These are phyloP conservation scores for Darksidea phi DNA, from an alignment of 495 filamentous ascomycete genomes.

Conservation along the genomic window DNA sequence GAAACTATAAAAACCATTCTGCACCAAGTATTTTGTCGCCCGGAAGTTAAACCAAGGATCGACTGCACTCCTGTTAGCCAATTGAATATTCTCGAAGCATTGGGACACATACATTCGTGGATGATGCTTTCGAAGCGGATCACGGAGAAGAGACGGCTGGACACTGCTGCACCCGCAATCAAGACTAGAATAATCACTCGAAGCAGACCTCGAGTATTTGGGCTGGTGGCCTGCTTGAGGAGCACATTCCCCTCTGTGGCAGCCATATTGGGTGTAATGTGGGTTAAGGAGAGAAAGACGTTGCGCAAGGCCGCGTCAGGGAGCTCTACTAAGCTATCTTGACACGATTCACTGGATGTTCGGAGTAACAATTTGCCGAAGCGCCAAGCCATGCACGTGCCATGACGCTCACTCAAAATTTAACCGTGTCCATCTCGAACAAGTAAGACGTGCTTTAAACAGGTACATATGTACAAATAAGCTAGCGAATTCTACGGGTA, in stretches of 20 bases:
- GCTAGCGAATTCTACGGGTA: too few species aligned
- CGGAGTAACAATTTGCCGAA: not conserved
- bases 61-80: constrained; percentile 55
- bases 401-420: too few species aligned
- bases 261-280: constrained; percentile 24
- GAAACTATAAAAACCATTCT: constrained; percentile 97
- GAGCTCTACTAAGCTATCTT: constrained; percentile 5
- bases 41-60: constrained; percentile 99
- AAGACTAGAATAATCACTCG: constrained; percentile 88
- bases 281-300: constrained; percentile 15
- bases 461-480: too few species aligned
- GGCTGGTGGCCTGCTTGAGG: constrained; percentile 65
- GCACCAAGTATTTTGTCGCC: constrained; percentile 94
- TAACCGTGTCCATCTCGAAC: too few species aligned
- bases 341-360: constrained; percentile 1
- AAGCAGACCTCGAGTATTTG: constrained; percentile 79
- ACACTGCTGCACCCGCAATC: constrained; percentile 88
- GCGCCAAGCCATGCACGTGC: not conserved
- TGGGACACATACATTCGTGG: constrained; percentile 80
- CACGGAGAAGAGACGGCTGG: constrained; percentile 95
- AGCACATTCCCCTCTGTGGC: constrained; percentile 50
- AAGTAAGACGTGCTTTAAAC: too few species aligned
- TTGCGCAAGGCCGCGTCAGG: constrained; percentile 25
- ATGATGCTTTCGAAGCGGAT: constrained; percentile 99
- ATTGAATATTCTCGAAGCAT: constrained; percentile 18